Base-by-base conservation (phyloP, 2,329 filamentous ascomycete genomes). In the Ilyonectria robusta region DNA sequence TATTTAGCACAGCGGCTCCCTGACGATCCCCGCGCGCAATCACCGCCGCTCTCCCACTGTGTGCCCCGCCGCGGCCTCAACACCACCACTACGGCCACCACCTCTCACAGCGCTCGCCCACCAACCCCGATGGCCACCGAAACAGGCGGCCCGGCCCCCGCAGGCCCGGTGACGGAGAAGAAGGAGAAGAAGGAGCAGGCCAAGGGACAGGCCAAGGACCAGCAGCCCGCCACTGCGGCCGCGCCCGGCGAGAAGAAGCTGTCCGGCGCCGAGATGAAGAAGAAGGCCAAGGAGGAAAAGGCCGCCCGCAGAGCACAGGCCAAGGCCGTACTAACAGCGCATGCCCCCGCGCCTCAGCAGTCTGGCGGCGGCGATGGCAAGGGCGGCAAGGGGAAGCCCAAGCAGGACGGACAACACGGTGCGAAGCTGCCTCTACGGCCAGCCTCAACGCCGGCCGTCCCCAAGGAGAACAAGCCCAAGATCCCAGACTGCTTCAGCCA, bases 231-330 rank as follows among this genome's bases (percentile, higher is more conserved):
- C 26, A 65, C 67, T 19, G 54, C 66, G 35, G 60, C 74, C 11
- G 71, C 69, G 46, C 54, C 67, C n/a, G 78, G 76, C 62, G 82
- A 83, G 64, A 84, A 84, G 74, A 93, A 93, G 79, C 84, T 93
- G 35, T 90, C 92, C 2, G 87, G 88, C 40, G 94, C 94, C 21
- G 93, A 97, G 81, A 79, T 97, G 76, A 98, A 98, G 83, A 95
- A 95, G 76, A 91, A 90, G 79, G 92, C 92, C 68, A 95, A 97
- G 80, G 95, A 94, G 35, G 95, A 98, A 79, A 98, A 98, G 84
- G 92, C 93, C 59, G 94, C 94, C 53, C 88, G 94, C 68, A 88
- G 95, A 83, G 94, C 93, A 55, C 91, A 91, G 77, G 89, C 87
- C 75, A 94, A 92, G 78, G 84, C 84, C 33, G 84, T 86, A 4